These are phyloP conservation scores for Syzygium oleosum DNA, from an alignment of 345 rosid species.

Conservation along the genomic window DNA sequence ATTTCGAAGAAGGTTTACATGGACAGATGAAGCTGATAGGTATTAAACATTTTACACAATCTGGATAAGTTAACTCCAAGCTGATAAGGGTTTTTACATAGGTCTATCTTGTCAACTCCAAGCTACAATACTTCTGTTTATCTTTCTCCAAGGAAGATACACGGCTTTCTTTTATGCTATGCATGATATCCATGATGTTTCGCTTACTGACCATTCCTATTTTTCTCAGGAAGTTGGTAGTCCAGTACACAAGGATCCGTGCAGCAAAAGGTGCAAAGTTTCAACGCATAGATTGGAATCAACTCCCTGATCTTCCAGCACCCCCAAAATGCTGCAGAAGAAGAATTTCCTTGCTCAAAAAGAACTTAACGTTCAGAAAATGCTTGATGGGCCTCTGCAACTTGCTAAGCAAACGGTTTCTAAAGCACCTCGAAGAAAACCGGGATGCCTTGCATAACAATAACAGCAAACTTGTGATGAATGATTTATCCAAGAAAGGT, in stretches of 20 bases:
- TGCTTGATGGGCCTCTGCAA: conserved; percentile 70
- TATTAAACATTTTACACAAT: conserved; percentile 4
- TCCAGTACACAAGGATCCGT: conserved; percentile 53
- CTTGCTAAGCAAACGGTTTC: conserved; percentile 58
- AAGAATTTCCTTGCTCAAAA: conserved; percentile 51
- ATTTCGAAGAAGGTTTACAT: conserved; percentile 43
- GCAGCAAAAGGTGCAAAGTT: conserved; percentile 65
- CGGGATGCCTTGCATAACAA: conserved; percentile 11
- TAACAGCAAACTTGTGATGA: conserved; percentile 13
- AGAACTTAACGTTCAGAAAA: conserved; percentile 39
- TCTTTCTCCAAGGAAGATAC: background rate
- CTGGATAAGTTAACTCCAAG: background rate
- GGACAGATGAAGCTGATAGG: conserved; percentile 90
- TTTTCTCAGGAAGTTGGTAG: conserved; percentile 59
- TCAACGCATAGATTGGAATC: conserved; percentile 60
- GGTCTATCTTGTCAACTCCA: background rate
- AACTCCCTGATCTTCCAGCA: conserved; percentile 58
- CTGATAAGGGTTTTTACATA: background rate
- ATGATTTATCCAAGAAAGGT: conserved; percentile 15
- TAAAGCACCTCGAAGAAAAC: conserved; percentile 39
- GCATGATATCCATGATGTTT: background rate
- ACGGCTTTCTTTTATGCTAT: background rate
- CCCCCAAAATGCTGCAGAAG: conserved; percentile 45
- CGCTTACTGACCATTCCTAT: background rate
- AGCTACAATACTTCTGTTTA: background rate